Evolutionary conservation across 192 early-diverging fungal species (phyloP).

Genomic region (Coemansia sp.): DNA sequence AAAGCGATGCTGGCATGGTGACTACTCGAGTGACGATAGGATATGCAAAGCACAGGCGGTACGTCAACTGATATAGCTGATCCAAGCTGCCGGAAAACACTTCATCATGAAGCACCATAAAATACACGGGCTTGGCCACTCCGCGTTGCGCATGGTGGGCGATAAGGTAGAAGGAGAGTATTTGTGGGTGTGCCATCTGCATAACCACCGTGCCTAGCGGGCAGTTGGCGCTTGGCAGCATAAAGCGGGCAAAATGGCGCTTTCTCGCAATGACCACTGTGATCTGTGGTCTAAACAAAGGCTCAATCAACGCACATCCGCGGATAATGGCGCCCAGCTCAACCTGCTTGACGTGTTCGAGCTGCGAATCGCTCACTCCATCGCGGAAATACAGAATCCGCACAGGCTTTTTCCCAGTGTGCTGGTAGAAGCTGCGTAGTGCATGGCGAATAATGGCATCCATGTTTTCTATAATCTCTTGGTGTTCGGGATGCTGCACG

Average conservation of each 20-base stretch:
- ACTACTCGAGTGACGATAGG: slow-evolving; percentile 17
- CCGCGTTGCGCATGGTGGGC: slow-evolving; percentile 29
- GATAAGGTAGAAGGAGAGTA: slow-evolving; percentile 25
- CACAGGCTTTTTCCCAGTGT: slow-evolving; percentile 44
- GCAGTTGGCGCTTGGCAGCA: slow-evolving; percentile 16
- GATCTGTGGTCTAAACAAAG: slow-evolving; percentile 15
- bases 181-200: not conserved
- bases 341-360: slow-evolving; percentile 16
- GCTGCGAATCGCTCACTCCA: slow-evolving; percentile 46
- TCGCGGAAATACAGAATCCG: slow-evolving; percentile 62
- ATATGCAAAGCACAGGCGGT: slow-evolving; percentile 30
- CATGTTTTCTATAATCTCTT: slow-evolving; percentile 37
- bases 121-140: slow-evolving; percentile 20
- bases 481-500: slow-evolving; percentile 36
- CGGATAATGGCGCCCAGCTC: slow-evolving; percentile 23
- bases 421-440: slow-evolving; percentile 37
- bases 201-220: slow-evolving; percentile 22
- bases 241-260: slow-evolving; percentile 27
- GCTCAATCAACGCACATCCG: slow-evolving; percentile 22
- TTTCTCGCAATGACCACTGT: slow-evolving; percentile 32
- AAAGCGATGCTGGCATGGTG: slow-evolving; percentile 36
- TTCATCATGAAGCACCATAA: slow-evolving; percentile 44
- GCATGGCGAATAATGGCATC: slow-evolving; percentile 38
- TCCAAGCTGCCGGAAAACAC: not conserved
- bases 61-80: slow-evolving; percentile 12